A percentile compares a stretch with the other conserved stretches of the same genome.
These are phyloP conservation scores for Psidium friedrichsthalianum DNA, from an alignment of 345 rosid genomes.

Conservation along the genomic window DNA sequence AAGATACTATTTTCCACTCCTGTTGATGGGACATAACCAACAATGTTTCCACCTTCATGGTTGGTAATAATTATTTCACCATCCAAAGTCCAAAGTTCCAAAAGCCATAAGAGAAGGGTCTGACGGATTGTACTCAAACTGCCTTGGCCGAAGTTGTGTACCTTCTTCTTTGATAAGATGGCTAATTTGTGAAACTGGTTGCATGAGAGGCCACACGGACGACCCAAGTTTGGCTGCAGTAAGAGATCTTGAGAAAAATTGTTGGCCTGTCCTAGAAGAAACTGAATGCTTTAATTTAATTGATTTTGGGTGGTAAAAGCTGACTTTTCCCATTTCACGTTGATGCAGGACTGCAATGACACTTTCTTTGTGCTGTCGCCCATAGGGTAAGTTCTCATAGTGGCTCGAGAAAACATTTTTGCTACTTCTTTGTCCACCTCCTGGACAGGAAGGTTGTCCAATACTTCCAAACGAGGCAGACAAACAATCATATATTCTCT, in stretches of 20 bases:
- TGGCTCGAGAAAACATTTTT: conserved; percentile 14
- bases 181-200: conserved; percentile 21
- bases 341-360: conserved; percentile 21
- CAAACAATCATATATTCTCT: conserved; percentile 35
- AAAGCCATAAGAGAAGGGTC: conserved; percentile 38
- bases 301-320: conserved; percentile 13
- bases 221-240: conserved; percentile 37
- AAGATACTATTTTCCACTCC: conserved; percentile 28
- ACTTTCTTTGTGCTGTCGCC: conserved; percentile 22
- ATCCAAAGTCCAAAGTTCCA: conserved; percentile 47
- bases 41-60: conserved; percentile 36
- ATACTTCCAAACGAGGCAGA: conserved; percentile 29
- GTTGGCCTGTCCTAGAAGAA: conserved; percentile 13
- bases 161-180: conserved; percentile 17
- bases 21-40: conserved; percentile 22
- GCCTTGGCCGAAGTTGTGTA: conserved; percentile 38
- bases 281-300: conserved; percentile 12
- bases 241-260: conserved; percentile 32
- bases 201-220: conserved; percentile 29
- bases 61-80: conserved; percentile 41
- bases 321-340: conserved; percentile 31
- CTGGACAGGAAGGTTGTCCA: conserved; percentile 30
- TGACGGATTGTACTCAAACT: conserved; percentile 49
- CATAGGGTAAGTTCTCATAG: conserved; percentile 37
- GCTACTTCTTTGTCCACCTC: conserved; percentile 28